phyloP scores from a whole-genome alignment of 805 yeast genomes.

The Metschnikowia borealis region DNA sequence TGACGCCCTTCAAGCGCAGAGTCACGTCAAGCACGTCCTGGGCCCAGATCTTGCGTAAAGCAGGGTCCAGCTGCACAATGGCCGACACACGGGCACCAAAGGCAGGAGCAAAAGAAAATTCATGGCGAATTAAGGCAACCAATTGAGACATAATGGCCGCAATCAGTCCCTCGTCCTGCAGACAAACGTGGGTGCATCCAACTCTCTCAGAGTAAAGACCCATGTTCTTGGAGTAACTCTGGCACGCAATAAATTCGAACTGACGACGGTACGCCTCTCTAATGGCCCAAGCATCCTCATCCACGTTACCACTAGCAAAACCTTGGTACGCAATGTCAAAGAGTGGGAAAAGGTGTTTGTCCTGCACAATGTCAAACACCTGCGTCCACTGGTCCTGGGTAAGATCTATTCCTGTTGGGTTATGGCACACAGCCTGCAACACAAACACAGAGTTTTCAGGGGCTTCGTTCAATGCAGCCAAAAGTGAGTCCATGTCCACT shows the following conservation, averaged over 20 bases:
- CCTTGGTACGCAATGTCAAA: slow-evolving; percentile 45
- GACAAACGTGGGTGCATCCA: slow-evolving; percentile 33
- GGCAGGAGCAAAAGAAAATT: slow-evolving; percentile 45
- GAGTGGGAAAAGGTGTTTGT: slow-evolving; percentile 25
- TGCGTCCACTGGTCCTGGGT: slow-evolving; percentile 34
- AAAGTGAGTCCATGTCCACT: slow-evolving; percentile 27
- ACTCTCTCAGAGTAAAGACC: slow-evolving; percentile 40
- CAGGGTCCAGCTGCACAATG: slow-evolving; percentile 25
- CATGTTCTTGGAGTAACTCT: slow-evolving; percentile 41
- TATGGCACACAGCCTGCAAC: slow-evolving; percentile 43
- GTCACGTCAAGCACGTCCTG: slow-evolving; percentile 31
- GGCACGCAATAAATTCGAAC: slow-evolving; percentile 26
- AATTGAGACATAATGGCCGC: slow-evolving; percentile 24
- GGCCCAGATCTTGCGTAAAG: slow-evolving; percentile 29
- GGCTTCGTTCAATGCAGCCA: slow-evolving; percentile 27
- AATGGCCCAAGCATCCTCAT: slow-evolving; percentile 37
- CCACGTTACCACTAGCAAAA: slow-evolving; percentile 29
- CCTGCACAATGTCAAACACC: slow-evolving; percentile 25
- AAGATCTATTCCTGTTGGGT: slow-evolving; percentile 43
- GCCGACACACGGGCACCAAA: slow-evolving; percentile 43
- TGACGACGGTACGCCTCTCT: slow-evolving; percentile 28
- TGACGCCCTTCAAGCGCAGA: slow-evolving; percentile 28
- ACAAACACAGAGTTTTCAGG: slow-evolving; percentile 32
- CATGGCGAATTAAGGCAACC: slow-evolving; percentile 34
- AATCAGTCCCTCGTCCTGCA: slow-evolving; percentile 7